Evolutionary conservation across 768 basidiomycete genomes (phyloP).

Genomic region (Dendrothele bispora): DNA sequence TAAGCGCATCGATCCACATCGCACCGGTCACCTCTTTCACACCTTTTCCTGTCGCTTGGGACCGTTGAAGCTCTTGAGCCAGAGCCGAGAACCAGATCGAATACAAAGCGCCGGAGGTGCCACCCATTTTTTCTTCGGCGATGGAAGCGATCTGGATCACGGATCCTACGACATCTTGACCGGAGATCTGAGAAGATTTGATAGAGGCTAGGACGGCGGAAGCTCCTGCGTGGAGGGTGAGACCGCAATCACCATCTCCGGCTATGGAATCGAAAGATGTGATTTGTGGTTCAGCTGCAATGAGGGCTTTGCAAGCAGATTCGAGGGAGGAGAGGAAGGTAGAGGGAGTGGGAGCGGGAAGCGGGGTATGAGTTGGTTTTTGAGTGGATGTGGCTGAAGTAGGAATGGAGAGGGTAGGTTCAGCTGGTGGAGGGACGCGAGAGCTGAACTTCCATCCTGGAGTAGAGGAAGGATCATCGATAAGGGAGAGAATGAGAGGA

Average conservation of each 20-base stretch:
- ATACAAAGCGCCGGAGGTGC: constrained; percentile 88
- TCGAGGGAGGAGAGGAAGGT: constrained; percentile 55
- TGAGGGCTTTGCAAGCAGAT: constrained; percentile 63
- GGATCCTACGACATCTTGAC: constrained; percentile 62
- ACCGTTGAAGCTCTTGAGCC: constrained; percentile 64
- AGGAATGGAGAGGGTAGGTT: constrained; percentile 14
- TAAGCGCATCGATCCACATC: constrained; percentile 63
- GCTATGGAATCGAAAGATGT: constrained; percentile 89
- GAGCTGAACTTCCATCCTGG: constrained; percentile 90
- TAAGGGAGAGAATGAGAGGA: constrained; percentile 56
- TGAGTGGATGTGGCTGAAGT: constrained; percentile 11
- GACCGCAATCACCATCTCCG: constrained; percentile 78
- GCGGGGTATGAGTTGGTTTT: constrained; percentile 9
- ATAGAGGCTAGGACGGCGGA: constrained; percentile 52
- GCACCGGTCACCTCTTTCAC: constrained; percentile 41
- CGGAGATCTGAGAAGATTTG: constrained; percentile 52
- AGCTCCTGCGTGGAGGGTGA: constrained; percentile 68
- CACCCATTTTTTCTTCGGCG: constrained; percentile 86
- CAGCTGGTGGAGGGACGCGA: constrained; percentile 34
- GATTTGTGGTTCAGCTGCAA: constrained; percentile 84
- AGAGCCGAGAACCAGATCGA: constrained; percentile 95
- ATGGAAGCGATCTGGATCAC: constrained; percentile 70
- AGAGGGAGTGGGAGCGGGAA: constrained; percentile 36
- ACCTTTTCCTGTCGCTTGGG: constrained; percentile 21
- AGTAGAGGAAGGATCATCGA: constrained; percentile 65